Evolutionary conservation across 2,329 filamentous ascomycete species (phyloP).

Genomic region (Zymoseptoria tritici): DNA sequence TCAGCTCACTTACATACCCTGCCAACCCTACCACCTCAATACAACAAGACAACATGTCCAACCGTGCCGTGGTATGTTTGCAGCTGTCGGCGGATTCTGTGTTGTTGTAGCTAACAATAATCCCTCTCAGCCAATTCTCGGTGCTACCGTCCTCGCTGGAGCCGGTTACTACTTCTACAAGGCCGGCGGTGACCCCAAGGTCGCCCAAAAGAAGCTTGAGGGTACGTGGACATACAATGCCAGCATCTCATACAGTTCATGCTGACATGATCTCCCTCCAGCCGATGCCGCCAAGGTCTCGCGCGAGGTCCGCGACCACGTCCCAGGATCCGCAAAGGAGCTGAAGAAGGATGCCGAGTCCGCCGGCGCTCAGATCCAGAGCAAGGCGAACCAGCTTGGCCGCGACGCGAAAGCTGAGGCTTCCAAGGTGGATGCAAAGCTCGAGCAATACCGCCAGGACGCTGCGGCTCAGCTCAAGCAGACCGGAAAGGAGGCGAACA

Average conservation of each 20-base stretch:
- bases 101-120: neutral
- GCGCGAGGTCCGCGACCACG: constrained; percentile 56
- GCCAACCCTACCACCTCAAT: neutral
- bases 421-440: constrained; percentile 22
- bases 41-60: constrained; percentile 17
- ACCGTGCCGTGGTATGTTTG: constrained; percentile 10
- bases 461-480: constrained; percentile 55
- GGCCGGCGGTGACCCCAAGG: constrained; percentile 72
- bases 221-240: constrained; percentile 47
- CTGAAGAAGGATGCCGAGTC: constrained; percentile 51
- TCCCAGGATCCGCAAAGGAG: constrained; percentile 56
- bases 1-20: neutral
- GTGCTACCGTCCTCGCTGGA: constrained; percentile 56
- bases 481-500: constrained; percentile 46
- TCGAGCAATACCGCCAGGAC: constrained; percentile 31
- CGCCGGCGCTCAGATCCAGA: constrained; percentile 45
- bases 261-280: constrained; percentile 32
- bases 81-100: neutral
- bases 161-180: constrained; percentile 86
- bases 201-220: constrained; percentile 79
- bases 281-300: constrained; percentile 69
- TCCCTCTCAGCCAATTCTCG: constrained; percentile 26
- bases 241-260: neutral
- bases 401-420: constrained; percentile 51
- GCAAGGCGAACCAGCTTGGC: constrained; percentile 54